Evolutionary conservation across 768 basidiomycete species (phyloP).

Genomic region (Mycena belliarum): DNA sequence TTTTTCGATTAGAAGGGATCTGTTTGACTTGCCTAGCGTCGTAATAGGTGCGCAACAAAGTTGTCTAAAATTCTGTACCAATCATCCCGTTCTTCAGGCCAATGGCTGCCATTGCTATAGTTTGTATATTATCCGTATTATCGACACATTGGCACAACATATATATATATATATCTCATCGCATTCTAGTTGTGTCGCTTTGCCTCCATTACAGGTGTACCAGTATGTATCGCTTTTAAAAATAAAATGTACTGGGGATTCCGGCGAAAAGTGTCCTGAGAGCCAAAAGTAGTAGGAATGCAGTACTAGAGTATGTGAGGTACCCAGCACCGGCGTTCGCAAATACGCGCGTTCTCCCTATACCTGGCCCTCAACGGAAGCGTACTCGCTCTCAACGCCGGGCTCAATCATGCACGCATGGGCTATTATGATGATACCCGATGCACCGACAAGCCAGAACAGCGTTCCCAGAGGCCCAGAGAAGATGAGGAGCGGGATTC

Average conservation of each 20-base stretch:
- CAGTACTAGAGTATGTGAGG: slow-evolving; percentile 7
- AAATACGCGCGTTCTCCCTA: slow-evolving; percentile 29
- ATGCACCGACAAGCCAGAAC: slow-evolving; percentile 94
- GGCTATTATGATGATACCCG: slow-evolving; percentile 76
- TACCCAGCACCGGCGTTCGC: background rate
- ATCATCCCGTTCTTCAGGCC: slow-evolving; percentile 48
- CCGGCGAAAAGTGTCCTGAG: background rate
- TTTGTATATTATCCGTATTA: slow-evolving; percentile 23
- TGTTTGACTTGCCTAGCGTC: slow-evolving; percentile 87
- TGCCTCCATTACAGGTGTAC: slow-evolving; percentile 2
- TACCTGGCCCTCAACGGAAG: slow-evolving; percentile 69
- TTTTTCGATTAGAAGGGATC: slow-evolving; percentile 91
- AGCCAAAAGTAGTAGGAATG: background rate
- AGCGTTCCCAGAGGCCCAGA: slow-evolving; percentile 77
- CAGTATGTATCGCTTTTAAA: slow-evolving; percentile 19
- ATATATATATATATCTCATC: slow-evolving; percentile 1
- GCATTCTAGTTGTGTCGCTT: slow-evolving; percentile 7
- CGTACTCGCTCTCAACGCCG: slow-evolving; percentile 93
- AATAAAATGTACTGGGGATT: slow-evolving; percentile 17
- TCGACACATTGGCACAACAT: background rate
- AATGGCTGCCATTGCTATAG: slow-evolving; percentile 84
- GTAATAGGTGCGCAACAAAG: slow-evolving; percentile 66
- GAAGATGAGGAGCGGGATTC: slow-evolving; percentile 83
- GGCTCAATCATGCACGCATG: slow-evolving; percentile 93
- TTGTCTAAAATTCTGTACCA: slow-evolving; percentile 9